Evolutionary conservation across 495 filamentous ascomycete species (phyloP).

Genomic region (Recurvomyces mirabilis): DNA sequence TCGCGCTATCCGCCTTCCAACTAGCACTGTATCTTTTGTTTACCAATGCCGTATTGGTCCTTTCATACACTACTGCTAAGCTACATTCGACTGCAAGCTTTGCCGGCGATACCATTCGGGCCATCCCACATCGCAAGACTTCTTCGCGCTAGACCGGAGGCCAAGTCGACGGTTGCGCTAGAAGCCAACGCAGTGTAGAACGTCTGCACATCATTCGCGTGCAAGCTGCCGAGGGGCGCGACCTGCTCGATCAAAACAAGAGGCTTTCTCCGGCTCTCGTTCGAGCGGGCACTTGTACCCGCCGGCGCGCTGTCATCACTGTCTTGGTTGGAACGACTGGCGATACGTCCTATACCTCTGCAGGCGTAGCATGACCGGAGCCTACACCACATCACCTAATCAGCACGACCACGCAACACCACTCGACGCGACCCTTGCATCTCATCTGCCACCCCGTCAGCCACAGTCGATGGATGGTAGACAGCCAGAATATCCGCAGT

Average conservation of each 20-base stretch:
- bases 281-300: slow-evolving; percentile 23
- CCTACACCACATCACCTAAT: slow-evolving; percentile 24
- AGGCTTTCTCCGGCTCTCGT: slow-evolving; percentile 22
- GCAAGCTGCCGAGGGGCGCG: slow-evolving; percentile 25
- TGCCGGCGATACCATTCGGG: not conserved
- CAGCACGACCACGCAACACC: slow-evolving; percentile 21
- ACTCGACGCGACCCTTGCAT: slow-evolving; percentile 28
- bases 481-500: slow-evolving; percentile 88
- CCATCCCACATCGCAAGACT: not conserved
- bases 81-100: not conserved
- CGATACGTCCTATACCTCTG: slow-evolving; percentile 16
- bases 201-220: slow-evolving; percentile 33
- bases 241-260: slow-evolving; percentile 28
- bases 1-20: slow-evolving; percentile 12
- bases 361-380: slow-evolving; percentile 32
- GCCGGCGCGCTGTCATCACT: slow-evolving; percentile 19
- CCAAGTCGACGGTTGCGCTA: slow-evolving; percentile 11
- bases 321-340: slow-evolving; percentile 15
- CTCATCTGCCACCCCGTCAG: slow-evolving; percentile 20
- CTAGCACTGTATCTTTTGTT: slow-evolving; percentile 6
- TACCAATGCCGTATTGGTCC: not conserved
- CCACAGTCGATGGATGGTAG: slow-evolving; percentile 73
- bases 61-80: not conserved
- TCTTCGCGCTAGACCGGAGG: slow-evolving; percentile 2
- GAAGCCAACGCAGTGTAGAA: no score